A percentile compares a stretch with the other conserved stretches of the same genome.
These are phyloP conservation scores for Pythium guiyangense DNA, from an alignment of 352 stramenopile genomes.

Conservation along the genomic window DNA sequence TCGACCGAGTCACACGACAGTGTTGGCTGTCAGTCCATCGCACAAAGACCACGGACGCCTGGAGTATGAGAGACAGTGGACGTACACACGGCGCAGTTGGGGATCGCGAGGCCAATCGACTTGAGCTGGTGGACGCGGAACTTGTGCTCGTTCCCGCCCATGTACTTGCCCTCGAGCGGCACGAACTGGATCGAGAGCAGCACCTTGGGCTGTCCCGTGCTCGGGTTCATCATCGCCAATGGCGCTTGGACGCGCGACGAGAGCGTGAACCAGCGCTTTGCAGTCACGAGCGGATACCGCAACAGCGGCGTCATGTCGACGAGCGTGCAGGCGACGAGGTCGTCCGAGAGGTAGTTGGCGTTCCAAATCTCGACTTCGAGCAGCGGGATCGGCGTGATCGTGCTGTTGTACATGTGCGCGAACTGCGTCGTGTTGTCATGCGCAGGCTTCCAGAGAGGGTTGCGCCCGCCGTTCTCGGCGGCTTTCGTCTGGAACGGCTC, in stretches of 20 bases:
- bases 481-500: constrained; percentile 79
- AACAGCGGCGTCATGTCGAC: constrained; percentile 81
- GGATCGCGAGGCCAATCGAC: constrained; percentile 78
- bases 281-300: constrained; percentile 62
- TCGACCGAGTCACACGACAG: not conserved
- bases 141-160: constrained; percentile 65
- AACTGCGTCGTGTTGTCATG: constrained; percentile 83
- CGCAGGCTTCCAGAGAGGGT: constrained; percentile 64
- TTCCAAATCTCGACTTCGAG: constrained; percentile 86
- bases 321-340: constrained; percentile 72
- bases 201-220: constrained; percentile 49
- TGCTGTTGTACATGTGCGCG: constrained; percentile 88
- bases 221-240: constrained; percentile 37
- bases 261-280: constrained; percentile 78
- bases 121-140: constrained; percentile 87
- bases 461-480: constrained; percentile 62
- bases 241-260: constrained; percentile 45
- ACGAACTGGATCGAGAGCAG: constrained; percentile 80
- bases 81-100: constrained; percentile 71
- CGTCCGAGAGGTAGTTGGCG: constrained; percentile 76
- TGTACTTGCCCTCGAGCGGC: constrained; percentile 53
- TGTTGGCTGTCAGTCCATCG: not conserved
- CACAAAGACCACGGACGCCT: no score
- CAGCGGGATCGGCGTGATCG: constrained; percentile 79
- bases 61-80: not conserved